Conservation (phyloP, 768 basidiomycete genomes). For the Phlebiopsis gigantea region DNA sequence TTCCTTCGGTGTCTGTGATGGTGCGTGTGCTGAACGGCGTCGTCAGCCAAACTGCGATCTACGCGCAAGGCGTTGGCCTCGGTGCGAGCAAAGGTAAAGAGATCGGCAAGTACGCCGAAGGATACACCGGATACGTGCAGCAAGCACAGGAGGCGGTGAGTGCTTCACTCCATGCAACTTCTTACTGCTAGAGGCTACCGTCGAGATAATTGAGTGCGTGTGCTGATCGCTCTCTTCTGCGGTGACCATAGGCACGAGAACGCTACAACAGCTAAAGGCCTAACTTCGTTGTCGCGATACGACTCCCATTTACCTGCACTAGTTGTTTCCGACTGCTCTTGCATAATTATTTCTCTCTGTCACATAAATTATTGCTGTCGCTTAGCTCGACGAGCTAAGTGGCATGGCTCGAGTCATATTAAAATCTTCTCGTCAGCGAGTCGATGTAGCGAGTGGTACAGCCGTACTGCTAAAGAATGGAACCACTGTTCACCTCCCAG, state of each 20-base stretch:
- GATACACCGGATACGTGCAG: slow-evolving; percentile 24
- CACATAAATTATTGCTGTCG: background rate
- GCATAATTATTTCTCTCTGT: background rate
- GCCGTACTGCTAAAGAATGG: background rate
- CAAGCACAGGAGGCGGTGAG: slow-evolving; percentile 26
- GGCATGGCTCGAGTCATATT: background rate
- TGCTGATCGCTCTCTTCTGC: slow-evolving; percentile 5
- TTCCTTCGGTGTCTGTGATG: background rate
- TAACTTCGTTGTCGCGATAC: background rate
- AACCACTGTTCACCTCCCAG: background rate
- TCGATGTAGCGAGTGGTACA: slow-evolving; percentile 1
- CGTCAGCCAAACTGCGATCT: slow-evolving; percentile 73
- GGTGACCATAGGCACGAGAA: slow-evolving; percentile 12
- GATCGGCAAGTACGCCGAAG: slow-evolving; percentile 34
- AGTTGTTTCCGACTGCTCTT: background rate
- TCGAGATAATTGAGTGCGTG: background rate
- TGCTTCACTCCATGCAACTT: background rate
- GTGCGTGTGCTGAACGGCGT: slow-evolving; percentile 6
- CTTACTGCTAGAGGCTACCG: background rate
- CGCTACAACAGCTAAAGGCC: slow-evolving; percentile 13
- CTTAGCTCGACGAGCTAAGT: background rate
- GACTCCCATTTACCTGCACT: background rate
- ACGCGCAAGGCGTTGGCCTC: slow-evolving; percentile 81
- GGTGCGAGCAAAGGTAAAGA: slow-evolving; percentile 93
- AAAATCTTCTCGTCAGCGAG: background rate